Evolutionary conservation across 805 yeast species (phyloP), one percentile per base, ranked within the genome.

Genomic region (Cyberlindnera meyerae): DNA sequence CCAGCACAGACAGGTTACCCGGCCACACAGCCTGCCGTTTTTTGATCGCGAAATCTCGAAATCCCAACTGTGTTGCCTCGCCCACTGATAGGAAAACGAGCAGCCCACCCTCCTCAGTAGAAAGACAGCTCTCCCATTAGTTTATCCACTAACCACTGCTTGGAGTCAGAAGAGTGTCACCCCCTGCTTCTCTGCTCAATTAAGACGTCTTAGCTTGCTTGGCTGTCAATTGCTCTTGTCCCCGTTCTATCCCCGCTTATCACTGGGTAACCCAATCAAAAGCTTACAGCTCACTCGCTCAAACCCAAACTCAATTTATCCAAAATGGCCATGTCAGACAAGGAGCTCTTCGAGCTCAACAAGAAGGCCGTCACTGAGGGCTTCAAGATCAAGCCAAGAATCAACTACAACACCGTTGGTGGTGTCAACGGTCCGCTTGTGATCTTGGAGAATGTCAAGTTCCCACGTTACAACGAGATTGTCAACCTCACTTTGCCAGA

Each of bases 351-450:
- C 60, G 95, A 86, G 52, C 70, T 89, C 58, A 89, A 89, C 74
- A 86, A 87, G 62, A 78, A 77, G 61, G 97, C 97, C 32, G 97
- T 81, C 36, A 83, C 89, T 40, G 82, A 87, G 60, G 94, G 95
- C 51, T 88, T 88, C 70, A 80, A 84, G 47, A 79, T 89, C 57
- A 82, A 86, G 61, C 97, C 97, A 43, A 80, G 96, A 67, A 61
- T 84, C 54, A 83, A 81, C 55, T 93, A 93, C 68, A 93, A 93
- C 71, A 93, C 98, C 21, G 98, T 93, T 44, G 90, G 90, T 37
- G 97, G 97, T 63, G 95, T 93, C 56, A 93, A 94, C 64, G 99
- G 99, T 45, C 99, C 99, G 5, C 76, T 93, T 62, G 98, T 93
- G 44, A 89, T 84, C 51, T 67, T 84, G 51, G 90, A 84, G 60